Base-by-base conservation (phyloP, 768 basidiomycete genomes). In the Rhodocollybia butyracea region DNA sequence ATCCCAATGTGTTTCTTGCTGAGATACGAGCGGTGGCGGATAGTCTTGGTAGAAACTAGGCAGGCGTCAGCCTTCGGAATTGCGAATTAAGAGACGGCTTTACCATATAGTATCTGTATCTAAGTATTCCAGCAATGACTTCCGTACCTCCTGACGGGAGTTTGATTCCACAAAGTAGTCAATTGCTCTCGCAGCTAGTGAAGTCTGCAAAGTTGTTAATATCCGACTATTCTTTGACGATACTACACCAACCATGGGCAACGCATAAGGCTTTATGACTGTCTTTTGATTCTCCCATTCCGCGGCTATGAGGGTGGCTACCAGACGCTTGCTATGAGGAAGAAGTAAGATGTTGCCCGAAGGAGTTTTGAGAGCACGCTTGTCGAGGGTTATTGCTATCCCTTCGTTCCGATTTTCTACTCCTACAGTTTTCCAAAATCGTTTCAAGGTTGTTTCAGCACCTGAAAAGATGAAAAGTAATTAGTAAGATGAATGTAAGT, bases 271-370 rank as follows among this genome's bases (percentile, higher is more conserved):
- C 69, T 95, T 98, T 59, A 98, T 66, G 1, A 95, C 64, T 5
- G 76, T 86, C 56, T 85, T 85, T 71, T 98, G 96, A 64, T 88
- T 89, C 64, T 99, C 94, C 97, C 97, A 99, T 74, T 99, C 97
- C 54, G 89, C 81, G 19, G 94, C 97, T 62, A 98, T 85, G 55
- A 97, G 78, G 1, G 91, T 77, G 1, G 95, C 94, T 21, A 90
- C 77, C 27, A 95, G 72, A 39, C 78, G 67, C 66, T 91, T 91
- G 58, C 81, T 75, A 46, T 73, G 69, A 0, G 94, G 94, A 13
- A 98, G 62, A 32, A 85, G 66, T 29, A 99, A 71, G 3, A 76
- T 78, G 42, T 86, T 83, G n/a, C 95, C 95, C 0, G 76, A 79
- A 0, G 95, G 94, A 12, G 96, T 98, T 69, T 91, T 96, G 55